Evolutionary conservation across 1,284 basidiomycete genomes (phyloP).

Genomic region (Anthracocystis setariae): DNA sequence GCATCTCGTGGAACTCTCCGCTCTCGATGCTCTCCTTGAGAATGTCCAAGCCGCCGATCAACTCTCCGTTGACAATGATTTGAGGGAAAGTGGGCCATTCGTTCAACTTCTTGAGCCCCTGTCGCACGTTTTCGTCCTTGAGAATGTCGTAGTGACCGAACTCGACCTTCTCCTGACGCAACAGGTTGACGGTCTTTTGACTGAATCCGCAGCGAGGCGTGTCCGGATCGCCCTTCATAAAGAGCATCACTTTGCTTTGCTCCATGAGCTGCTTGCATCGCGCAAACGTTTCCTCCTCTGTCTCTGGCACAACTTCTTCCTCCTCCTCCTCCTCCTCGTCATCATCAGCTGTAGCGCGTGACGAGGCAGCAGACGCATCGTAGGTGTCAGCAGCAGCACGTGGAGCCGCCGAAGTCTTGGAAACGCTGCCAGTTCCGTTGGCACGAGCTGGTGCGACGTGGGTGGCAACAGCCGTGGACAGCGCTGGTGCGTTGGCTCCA

Average conservation of each 20-base stretch:
- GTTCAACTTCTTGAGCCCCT: slow-evolving; percentile 85
- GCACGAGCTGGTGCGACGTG: slow-evolving; percentile 68
- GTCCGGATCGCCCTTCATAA: slow-evolving; percentile 96
- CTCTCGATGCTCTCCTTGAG: slow-evolving; percentile 69
- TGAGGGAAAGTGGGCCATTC: slow-evolving; percentile 80
- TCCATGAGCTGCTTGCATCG: slow-evolving; percentile 78
- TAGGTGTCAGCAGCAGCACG: slow-evolving; percentile 53
- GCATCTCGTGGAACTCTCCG: slow-evolving; percentile 77
- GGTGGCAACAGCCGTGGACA: slow-evolving; percentile 76
- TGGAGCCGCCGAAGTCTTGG: slow-evolving; percentile 55
- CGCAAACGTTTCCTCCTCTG: slow-evolving; percentile 75
- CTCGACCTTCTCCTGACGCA: slow-evolving; percentile 74
- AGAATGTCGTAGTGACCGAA: slow-evolving; percentile 81
- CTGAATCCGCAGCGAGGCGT: slow-evolving; percentile 79
- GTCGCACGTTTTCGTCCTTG: slow-evolving; percentile 78
- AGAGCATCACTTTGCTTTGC: slow-evolving; percentile 79
- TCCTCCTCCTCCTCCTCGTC: slow-evolving; percentile 51
- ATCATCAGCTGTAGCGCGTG: slow-evolving; percentile 22
- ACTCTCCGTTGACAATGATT: slow-evolving; percentile 76
- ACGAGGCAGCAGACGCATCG: slow-evolving; percentile 35
- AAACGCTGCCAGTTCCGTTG: slow-evolving; percentile 53
- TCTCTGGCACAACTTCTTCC: slow-evolving; percentile 70
- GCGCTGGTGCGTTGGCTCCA: slow-evolving; percentile 81
- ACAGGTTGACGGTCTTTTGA: slow-evolving; percentile 76
- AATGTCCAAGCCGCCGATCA: slow-evolving; percentile 75